These are phyloP conservation scores for Macrotyloma uniflorum DNA, from an alignment of 306 rosid species.

Conservation along the genomic window DNA sequence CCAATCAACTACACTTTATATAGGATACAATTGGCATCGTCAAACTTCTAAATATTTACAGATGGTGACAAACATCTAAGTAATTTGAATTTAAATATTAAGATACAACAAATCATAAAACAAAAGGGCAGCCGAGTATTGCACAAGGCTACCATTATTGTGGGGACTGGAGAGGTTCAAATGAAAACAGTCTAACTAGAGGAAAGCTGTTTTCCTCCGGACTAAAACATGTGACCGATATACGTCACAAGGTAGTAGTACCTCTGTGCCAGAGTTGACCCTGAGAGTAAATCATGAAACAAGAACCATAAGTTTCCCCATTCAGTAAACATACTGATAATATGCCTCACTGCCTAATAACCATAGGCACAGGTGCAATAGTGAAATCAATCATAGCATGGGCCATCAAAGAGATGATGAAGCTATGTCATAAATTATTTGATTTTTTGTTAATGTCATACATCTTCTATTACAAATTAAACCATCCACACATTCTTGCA, in stretches of 20 bases:
- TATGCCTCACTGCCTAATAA: slow-evolving; percentile 3
- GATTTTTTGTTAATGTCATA: neutral
- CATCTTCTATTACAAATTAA: neutral
- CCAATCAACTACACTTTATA: slow-evolving; percentile 50
- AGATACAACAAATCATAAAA: slow-evolving; percentile 1
- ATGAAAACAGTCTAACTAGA: neutral
- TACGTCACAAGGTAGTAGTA: neutral
- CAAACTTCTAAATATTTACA: slow-evolving; percentile 31
- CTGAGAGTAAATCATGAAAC: slow-evolving; percentile 17
- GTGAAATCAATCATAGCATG: neutral
- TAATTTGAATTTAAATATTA: slow-evolving; percentile 1
- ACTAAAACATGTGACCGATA: slow-evolving; percentile 20
- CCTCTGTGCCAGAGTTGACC: neutral
- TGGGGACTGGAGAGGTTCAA: slow-evolving; percentile 19
- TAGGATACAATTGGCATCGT: slow-evolving; percentile 36
- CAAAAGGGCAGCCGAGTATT: neutral
- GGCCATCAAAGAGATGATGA: slow-evolving; percentile 16
- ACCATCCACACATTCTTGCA: neutral
- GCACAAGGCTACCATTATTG: slow-evolving; percentile 13
- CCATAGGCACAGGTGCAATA: slow-evolving; percentile 4
- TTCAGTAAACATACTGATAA: neutral
- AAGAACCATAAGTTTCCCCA: neutral
- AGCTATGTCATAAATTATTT: slow-evolving; percentile 11
- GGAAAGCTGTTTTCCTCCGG: slow-evolving; percentile 7
- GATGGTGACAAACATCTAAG: neutral